Evolutionary conservation across 345 rosid genomes (phyloP).

Genomic region (Pseudoturritis turrita): DNA sequence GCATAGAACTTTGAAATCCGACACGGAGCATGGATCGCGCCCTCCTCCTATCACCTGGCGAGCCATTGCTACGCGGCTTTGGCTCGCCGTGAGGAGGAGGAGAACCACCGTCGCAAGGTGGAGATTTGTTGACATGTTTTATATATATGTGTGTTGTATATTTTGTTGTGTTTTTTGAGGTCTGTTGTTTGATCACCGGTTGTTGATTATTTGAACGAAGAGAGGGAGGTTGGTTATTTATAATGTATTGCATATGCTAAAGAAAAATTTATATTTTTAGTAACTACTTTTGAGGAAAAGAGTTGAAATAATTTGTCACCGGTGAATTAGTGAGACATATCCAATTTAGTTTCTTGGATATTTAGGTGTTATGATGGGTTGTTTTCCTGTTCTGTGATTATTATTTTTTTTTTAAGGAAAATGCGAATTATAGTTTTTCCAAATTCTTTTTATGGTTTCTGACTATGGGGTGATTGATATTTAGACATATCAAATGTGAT

Average conservation of each 20-base stretch:
- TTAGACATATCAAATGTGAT: no score
- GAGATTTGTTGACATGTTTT: conserved; percentile 7
- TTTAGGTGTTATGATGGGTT: background rate
- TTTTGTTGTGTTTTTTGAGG: background rate
- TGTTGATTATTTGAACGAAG: conserved; percentile 23
- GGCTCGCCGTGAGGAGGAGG: background rate
- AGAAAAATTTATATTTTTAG: conserved; percentile 4
- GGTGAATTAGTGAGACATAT: conserved; percentile 1
- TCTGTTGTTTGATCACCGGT: conserved; percentile 6
- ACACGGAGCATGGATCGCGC: conserved; percentile 22
- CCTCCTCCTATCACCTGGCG: background rate
- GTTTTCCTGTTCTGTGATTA: no score
- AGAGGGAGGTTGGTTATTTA: conserved; percentile 3
- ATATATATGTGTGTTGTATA: background rate
- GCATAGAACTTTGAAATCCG: conserved; percentile 24
- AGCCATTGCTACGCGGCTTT: background rate
- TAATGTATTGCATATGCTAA: conserved; percentile 5
- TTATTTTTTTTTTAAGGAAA: background rate
- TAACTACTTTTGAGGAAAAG: background rate
- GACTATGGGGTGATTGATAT: no score
- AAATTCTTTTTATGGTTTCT: background rate
- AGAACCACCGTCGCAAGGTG: conserved; percentile 12
- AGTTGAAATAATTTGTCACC: background rate
- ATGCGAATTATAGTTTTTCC: background rate
- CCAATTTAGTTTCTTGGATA: conserved; percentile 1